Conservation (phyloP, 495 filamentous ascomycete species). For the Pseudevernia furfuracea region DNA sequence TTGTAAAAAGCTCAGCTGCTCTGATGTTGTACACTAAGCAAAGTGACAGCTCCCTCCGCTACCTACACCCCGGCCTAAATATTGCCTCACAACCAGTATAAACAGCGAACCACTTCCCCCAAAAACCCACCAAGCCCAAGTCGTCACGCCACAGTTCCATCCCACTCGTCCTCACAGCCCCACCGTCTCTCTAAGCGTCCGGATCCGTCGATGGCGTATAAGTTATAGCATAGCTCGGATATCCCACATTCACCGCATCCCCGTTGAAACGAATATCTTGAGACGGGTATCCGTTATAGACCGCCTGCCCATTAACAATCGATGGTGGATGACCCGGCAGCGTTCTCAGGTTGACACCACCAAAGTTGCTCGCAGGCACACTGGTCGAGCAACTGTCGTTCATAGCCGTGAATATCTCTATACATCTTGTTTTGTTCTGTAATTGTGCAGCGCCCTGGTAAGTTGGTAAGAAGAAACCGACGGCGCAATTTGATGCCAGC, state of each 20-base stretch:
- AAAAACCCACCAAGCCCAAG: not conserved
- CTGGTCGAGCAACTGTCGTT: not conserved
- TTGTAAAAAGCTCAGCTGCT: not conserved
- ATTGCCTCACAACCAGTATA: not conserved
- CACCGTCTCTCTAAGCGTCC: not conserved
- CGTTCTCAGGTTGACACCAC: conserved; percentile 2
- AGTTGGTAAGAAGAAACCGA: conserved; percentile 2
- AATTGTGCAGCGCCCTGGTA: not conserved
- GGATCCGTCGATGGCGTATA: not conserved
- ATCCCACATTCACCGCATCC: conserved; percentile 6
- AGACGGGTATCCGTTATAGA: not conserved
- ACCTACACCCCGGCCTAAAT: not conserved
- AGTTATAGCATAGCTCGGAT: conserved; percentile 1
- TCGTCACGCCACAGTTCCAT: not conserved
- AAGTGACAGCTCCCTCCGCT: not conserved
- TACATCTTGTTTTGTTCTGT: not conserved
- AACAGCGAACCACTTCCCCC: not conserved
- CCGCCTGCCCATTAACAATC: not conserved
- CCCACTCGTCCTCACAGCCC: not conserved
- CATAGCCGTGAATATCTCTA: conserved; percentile 7
- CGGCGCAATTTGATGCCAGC: not conserved
- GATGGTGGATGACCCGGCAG: not conserved
- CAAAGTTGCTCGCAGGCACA: not conserved
- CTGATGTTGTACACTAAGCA: not conserved
- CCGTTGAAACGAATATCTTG: not conserved